Evolutionary conservation across 1,139 yeast genomes (phyloP).

Genomic region (Taphrina deformans): DNA sequence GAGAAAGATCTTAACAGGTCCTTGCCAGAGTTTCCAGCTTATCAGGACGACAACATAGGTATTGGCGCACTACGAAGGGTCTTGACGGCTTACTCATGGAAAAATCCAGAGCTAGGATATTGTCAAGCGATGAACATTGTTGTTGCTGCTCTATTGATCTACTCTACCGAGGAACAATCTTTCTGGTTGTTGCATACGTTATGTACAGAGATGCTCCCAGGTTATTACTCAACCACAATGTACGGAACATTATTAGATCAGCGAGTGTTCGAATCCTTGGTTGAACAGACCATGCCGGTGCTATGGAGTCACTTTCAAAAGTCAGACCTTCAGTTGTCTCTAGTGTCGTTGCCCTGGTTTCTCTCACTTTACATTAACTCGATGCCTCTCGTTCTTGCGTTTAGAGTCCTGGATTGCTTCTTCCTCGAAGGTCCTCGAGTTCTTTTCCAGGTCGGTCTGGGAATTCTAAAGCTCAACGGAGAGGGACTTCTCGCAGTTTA

Average conservation of each 20-base stretch:
- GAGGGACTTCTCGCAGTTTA: slow-evolving; percentile 74
- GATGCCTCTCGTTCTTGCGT: slow-evolving; percentile 93
- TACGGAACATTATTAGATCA: slow-evolving; percentile 95
- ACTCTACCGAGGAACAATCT: slow-evolving; percentile 94
- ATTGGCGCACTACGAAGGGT: slow-evolving; percentile 81
- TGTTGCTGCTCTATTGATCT: slow-evolving; percentile 82
- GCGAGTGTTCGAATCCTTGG: slow-evolving; percentile 85
- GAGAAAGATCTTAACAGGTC: slow-evolving; percentile 94
- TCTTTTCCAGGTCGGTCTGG: slow-evolving; percentile 89
- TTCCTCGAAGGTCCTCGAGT: slow-evolving; percentile 88
- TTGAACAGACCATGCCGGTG: slow-evolving; percentile 84
- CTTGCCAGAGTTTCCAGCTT: slow-evolving; percentile 93
- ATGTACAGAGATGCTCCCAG: slow-evolving; percentile 86
- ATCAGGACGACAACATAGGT: slow-evolving; percentile 74
- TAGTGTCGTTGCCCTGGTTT: slow-evolving; percentile 96
- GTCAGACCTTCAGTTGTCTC: slow-evolving; percentile 88
- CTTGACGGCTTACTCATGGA: slow-evolving; percentile 92
- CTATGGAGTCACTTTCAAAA: slow-evolving; percentile 77
- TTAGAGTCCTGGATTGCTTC: slow-evolving; percentile 85
- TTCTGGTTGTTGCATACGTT: slow-evolving; percentile 86
- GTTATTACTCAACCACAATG: slow-evolving; percentile 96
- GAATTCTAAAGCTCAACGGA: slow-evolving; percentile 80
- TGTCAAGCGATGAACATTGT: slow-evolving; percentile 99
- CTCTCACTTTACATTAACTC: slow-evolving; percentile 83
- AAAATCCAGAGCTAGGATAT: slow-evolving; percentile 94